Evolutionary conservation across 148 eudicot species (phyloP).

Genomic region (Amaranthus hypochondriacus): DNA sequence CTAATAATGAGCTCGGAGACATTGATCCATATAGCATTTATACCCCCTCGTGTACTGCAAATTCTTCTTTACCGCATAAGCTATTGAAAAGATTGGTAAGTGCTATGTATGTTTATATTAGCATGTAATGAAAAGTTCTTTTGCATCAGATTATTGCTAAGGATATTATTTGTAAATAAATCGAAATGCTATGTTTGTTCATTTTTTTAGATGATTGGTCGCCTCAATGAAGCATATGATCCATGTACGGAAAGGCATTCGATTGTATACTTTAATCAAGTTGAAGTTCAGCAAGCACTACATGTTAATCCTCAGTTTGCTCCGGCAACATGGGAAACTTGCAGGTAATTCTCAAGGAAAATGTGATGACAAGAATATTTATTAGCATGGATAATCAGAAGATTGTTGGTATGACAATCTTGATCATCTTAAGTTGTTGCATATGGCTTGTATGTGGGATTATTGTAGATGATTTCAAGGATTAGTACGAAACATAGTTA

Average conservation of each 20-base stretch:
- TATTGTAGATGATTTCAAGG: not conserved
- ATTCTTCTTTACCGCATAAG: constrained; percentile 38
- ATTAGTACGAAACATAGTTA: too few relatives aligned
- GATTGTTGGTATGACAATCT: not conserved
- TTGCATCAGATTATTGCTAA: not conserved
- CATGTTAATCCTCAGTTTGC: constrained; percentile 59
- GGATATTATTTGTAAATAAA: not conserved
- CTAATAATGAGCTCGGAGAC: constrained; percentile 63
- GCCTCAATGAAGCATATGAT: constrained; percentile 62
- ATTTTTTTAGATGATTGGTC: constrained; percentile 53
- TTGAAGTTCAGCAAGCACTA: constrained; percentile 90
- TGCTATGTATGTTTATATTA: not conserved
- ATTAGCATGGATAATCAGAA: constrained; percentile 3
- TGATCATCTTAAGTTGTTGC: not conserved
- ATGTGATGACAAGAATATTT: constrained; percentile 3
- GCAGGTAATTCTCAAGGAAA: constrained; percentile 52
- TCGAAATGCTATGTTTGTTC: not conserved
- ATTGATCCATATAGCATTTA: constrained; percentile 91
- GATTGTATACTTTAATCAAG: constrained; percentile 69
- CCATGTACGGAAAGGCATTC: constrained; percentile 97
- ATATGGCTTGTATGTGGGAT: not conserved
- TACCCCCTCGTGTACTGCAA: constrained; percentile 85
- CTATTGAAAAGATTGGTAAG: constrained; percentile 45
- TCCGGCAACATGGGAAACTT: constrained; percentile 78
- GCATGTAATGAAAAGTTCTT: not conserved